A percentile compares a stretch with the other conserved stretches of the same genome.
These are phyloP conservation scores for Pleomassaria siparia DNA, from an alignment of 2,329 filamentous ascomycete genomes.

Conservation along the genomic window DNA sequence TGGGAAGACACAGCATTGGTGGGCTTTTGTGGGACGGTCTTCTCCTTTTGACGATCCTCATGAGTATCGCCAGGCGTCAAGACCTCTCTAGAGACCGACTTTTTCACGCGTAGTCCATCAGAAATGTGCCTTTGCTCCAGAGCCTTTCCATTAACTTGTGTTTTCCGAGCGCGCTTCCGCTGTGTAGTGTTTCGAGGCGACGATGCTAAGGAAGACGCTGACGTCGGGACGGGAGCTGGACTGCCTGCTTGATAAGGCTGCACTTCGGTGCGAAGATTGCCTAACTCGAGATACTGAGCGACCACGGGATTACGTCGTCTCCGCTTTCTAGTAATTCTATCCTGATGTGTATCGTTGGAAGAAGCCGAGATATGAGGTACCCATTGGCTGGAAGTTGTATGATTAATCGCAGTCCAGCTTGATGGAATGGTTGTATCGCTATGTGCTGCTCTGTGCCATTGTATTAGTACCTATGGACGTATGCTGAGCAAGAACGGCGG, in stretches of 20 bases:
- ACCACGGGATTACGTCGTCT: slow-evolving; percentile 26
- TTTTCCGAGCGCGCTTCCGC: slow-evolving; percentile 13
- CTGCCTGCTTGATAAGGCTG: slow-evolving; percentile 7
- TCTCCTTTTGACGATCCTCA: neutral
- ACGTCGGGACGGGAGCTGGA: neutral
- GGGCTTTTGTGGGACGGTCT: neutral
- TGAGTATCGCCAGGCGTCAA: neutral
- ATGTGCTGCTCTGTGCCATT: neutral
- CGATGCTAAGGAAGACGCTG: slow-evolving; percentile 4
- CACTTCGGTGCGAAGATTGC: slow-evolving; percentile 3
- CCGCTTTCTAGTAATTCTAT: neutral
- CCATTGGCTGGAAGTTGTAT: neutral
- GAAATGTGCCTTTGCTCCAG: slow-evolving; percentile 14
- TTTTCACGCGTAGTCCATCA: slow-evolving; percentile 17
- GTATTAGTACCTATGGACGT: neutral
- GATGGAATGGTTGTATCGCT: neutral
- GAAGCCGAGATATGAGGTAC: slow-evolving; percentile 10
- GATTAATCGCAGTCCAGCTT: slow-evolving; percentile 8
- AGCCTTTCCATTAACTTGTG: neutral
- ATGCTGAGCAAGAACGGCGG: neutral
- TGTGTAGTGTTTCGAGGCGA: slow-evolving; percentile 1
- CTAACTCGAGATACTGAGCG: slow-evolving; percentile 32
- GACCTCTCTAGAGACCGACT: slow-evolving; percentile 4
- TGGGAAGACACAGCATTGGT: neutral
- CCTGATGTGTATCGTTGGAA: neutral